These are phyloP conservation scores for Xylaria nigripes DNA, from an alignment of 495 filamentous ascomycete genomes.

Conservation along the genomic window DNA sequence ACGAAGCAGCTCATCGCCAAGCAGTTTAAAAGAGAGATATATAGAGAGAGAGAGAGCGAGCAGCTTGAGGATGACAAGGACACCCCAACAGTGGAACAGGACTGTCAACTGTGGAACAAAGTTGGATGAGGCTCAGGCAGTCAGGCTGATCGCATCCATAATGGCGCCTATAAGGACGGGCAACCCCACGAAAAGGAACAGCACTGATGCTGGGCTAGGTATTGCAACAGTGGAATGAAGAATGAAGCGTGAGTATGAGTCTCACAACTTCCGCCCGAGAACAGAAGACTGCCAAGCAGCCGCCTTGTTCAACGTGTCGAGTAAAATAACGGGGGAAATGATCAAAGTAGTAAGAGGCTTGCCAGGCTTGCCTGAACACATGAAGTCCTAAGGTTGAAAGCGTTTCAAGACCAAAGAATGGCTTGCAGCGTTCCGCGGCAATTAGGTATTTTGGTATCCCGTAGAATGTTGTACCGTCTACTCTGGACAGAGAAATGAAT, in stretches of 20 bases:
- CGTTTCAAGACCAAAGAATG: too few species aligned
- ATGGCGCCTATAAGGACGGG: not conserved
- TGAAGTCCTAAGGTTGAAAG: not conserved
- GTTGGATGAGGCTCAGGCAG: not conserved
- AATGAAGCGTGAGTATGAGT: not conserved
- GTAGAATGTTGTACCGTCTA: too few species aligned
- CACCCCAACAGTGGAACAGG: not conserved
- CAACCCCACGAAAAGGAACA: slow-evolving; percentile 3
- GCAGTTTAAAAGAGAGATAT: too few species aligned
- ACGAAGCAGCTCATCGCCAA: not conserved
- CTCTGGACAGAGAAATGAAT: too few species aligned
- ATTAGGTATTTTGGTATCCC: too few species aligned
- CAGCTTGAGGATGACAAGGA: slow-evolving; percentile 8
- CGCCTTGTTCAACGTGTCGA: slow-evolving; percentile 1
- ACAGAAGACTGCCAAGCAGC: not conserved
- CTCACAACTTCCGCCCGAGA: slow-evolving; percentile 1
- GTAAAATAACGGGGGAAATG: not conserved
- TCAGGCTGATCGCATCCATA: not conserved
- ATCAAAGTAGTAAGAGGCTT: not conserved
- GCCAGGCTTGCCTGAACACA: not conserved
- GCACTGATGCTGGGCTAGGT: slow-evolving; percentile 2
- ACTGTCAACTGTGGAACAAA: not conserved
- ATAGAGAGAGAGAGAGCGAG: too few species aligned
- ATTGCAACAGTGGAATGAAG: not conserved
- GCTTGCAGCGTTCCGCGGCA: too few species aligned